Evolutionary conservation across 2,329 filamentous ascomycete genomes (phyloP).

Genomic region (Penicillium brasilianum): DNA sequence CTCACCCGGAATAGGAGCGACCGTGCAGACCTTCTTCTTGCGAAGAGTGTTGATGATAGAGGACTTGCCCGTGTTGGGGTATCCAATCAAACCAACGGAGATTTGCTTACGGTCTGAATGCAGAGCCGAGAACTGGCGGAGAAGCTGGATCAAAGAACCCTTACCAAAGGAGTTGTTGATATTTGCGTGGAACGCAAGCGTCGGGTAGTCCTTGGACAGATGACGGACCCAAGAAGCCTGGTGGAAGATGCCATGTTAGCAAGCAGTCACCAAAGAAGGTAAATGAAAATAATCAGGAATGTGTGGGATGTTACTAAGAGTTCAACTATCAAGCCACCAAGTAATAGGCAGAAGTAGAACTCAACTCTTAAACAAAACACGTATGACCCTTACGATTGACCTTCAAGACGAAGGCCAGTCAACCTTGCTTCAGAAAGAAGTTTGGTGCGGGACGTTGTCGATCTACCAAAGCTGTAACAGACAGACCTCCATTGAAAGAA

Average conservation of each 20-base stretch:
- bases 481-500: conserved; percentile 73
- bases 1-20: conserved; percentile 93
- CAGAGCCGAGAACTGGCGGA: conserved; percentile 89
- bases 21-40: conserved; percentile 91
- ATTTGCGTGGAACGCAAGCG: conserved; percentile 89
- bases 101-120: conserved; percentile 94
- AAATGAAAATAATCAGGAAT: conserved; percentile 48
- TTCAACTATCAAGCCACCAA: conserved; percentile 69
- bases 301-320: conserved; percentile 99
- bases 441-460: conserved; percentile 72
- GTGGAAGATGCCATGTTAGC: conserved; percentile 52
- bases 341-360: conserved; percentile 69
- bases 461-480: conserved; percentile 99
- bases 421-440: conserved; percentile 69
- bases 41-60: conserved; percentile 96
- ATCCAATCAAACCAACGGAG: conserved; percentile 84
- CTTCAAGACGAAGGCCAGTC: conserved; percentile 88
- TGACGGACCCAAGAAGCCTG: conserved; percentile 92
- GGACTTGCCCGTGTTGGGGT: conserved; percentile 94
- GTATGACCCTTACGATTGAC: conserved; percentile 74
- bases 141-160: conserved; percentile 86
- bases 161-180: conserved; percentile 98
- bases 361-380: conserved; percentile 98
- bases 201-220: conserved; percentile 89
- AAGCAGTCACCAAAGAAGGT: conserved; percentile 39